Percentiles rank a stretch among this genome's conserved stretches.
These are phyloP conservation scores for Cercospora sp. DNA, from an alignment of 2,329 filamentous ascomycete genomes.

Conservation along the genomic window DNA sequence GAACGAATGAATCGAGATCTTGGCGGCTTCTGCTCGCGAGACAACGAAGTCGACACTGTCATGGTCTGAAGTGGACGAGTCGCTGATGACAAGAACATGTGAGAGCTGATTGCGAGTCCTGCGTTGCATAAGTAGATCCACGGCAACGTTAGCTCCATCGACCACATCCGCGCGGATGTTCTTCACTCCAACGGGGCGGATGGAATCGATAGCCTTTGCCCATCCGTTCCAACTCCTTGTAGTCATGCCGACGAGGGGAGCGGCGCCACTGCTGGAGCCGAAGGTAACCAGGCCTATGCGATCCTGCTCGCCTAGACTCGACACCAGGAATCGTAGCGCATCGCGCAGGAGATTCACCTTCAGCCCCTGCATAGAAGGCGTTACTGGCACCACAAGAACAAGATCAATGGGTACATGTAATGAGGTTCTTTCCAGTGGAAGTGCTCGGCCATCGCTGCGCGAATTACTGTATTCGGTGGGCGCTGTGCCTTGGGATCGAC, in stretches of 20 bases:
- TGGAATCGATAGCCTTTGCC: conserved; percentile 80
- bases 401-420: conserved; percentile 91
- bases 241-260: conserved; percentile 97
- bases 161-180: conserved; percentile 95
- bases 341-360: conserved; percentile 95
- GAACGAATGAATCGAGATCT: conserved; percentile 97
- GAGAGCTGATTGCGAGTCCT: conserved; percentile 95
- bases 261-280: conserved; percentile 87
- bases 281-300: conserved; percentile 98
- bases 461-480: conserved; percentile 89
- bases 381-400: conserved; percentile 94
- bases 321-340: conserved; percentile 86
- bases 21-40: conserved; percentile 92
- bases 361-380: conserved; percentile 98
- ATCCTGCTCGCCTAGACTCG: conserved; percentile 85
- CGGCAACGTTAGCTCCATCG: conserved; percentile 94
- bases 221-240: conserved; percentile 92
- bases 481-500: conserved; percentile 80
- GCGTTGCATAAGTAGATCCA: conserved; percentile 97
- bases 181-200: conserved; percentile 93
- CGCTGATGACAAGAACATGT: conserved; percentile 94
- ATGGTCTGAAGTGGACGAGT: conserved; percentile 89
- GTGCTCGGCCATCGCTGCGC: conserved; percentile 47
- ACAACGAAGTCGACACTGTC: conserved; percentile 98
- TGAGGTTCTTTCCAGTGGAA: conserved; percentile 50